Evolutionary conservation across 441 rosid species (phyloP).

Genomic region (Gossypium schwendimanii): DNA sequence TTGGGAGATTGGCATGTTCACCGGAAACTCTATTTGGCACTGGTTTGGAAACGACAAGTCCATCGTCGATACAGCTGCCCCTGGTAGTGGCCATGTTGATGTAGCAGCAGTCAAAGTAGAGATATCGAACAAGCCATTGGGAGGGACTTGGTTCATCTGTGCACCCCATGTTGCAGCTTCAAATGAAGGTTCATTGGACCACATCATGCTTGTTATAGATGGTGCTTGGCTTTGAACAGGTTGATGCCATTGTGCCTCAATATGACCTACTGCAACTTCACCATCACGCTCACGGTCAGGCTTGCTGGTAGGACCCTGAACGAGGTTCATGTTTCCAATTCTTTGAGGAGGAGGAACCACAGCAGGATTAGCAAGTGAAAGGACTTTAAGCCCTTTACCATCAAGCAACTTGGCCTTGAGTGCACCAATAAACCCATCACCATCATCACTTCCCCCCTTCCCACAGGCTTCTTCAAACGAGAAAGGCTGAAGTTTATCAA

Average conservation of each 20-base stretch:
- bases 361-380: constrained; percentile 10
- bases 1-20: constrained; percentile 17
- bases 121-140: constrained; percentile 12
- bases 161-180: constrained; percentile 26
- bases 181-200: constrained; percentile 23
- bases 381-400: constrained; percentile 27
- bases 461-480: constrained; percentile 43
- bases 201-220: constrained; percentile 13
- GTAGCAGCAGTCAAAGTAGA: constrained; percentile 6
- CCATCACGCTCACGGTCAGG: neutral
- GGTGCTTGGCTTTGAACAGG: constrained; percentile 11
- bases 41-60: constrained; percentile 20
- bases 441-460: constrained; percentile 20
- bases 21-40: constrained; percentile 13
- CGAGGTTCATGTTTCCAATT: neutral
- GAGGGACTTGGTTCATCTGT: constrained; percentile 26
- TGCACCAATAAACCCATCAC: constrained; percentile 41
- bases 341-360: neutral
- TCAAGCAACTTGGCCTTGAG: constrained; percentile 44
- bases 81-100: constrained; percentile 22
- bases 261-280: constrained; percentile 10
- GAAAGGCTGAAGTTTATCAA: constrained; percentile 36
- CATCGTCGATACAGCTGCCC: constrained; percentile 14
- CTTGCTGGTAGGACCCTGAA: neutral
- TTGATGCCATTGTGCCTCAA: constrained; percentile 19